A percentile compares a stretch with the other conserved stretches of the same genome.
phyloP scores from a whole-genome alignment of 805 yeast genomes.

The Candida insectorum region DNA sequence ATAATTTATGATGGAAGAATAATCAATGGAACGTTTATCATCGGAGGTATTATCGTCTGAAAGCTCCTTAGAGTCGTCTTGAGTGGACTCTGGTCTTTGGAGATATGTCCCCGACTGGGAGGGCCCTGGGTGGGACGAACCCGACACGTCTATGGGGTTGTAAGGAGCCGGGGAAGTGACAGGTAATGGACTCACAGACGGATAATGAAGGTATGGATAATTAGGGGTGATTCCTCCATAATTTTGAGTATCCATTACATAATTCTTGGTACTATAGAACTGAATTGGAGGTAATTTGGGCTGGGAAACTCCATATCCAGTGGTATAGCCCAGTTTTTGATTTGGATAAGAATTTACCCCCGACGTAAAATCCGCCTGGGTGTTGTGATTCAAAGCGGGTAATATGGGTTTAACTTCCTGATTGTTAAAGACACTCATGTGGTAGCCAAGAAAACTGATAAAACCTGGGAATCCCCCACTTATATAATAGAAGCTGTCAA shows the following conservation, averaged over 20 bases:
- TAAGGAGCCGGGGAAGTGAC: not conserved
- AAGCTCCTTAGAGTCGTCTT: conserved; percentile 1
- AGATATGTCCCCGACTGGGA: not conserved
- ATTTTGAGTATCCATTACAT: not conserved
- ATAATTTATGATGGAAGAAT: conserved; percentile 30
- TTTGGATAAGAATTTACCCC: not conserved
- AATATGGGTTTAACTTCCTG: conserved; percentile 12
- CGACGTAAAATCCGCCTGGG: not conserved
- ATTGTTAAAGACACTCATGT: conserved; percentile 10
- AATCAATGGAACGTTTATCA: conserved; percentile 21
- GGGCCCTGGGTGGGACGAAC: conserved; percentile 1
- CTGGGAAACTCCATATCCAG: not conserved
- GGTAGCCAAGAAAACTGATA: not conserved
- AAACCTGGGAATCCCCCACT: no score
- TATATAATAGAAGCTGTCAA: not conserved
- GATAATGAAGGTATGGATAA: not conserved
- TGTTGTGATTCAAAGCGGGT: conserved; percentile 7
- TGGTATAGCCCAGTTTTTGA: not conserved
- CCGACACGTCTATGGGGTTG: not conserved
- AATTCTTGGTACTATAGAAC: conserved; percentile 7
- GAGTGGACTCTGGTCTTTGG: not conserved
- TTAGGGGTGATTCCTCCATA: not conserved
- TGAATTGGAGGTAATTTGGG: conserved; percentile 12
- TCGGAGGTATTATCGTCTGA: not conserved
- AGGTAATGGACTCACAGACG: not conserved